Evolutionary conservation across 148 eudicot genomes (phyloP).

Genomic region (Camellia lanceoleosa): DNA sequence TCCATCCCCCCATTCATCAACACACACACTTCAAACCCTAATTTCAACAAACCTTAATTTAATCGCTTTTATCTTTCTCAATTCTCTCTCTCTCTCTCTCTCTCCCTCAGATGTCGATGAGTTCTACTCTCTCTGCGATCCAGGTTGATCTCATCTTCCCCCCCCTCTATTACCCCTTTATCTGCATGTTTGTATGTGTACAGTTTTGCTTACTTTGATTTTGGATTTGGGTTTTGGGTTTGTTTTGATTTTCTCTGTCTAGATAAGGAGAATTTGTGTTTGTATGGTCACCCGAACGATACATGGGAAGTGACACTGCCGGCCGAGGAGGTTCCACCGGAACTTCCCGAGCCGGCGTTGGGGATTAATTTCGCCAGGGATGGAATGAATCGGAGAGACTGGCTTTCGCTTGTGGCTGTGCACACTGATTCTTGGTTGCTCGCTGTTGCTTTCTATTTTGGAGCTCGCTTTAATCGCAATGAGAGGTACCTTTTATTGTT

Average conservation of each 20-base stretch:
- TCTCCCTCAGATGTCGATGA: constrained; percentile 35
- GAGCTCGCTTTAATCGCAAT: constrained; percentile 39
- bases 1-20: not conserved
- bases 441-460: constrained; percentile 43
- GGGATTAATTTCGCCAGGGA: constrained; percentile 49
- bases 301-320: constrained; percentile 44
- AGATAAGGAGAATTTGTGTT: constrained; percentile 48
- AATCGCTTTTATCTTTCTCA: not conserved
- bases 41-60: not conserved
- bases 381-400: constrained; percentile 40
- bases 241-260: constrained; percentile 6
- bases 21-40: not conserved
- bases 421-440: constrained; percentile 47
- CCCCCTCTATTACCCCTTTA: not conserved
- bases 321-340: constrained; percentile 52
- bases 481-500: constrained; percentile 28
- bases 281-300: constrained; percentile 42
- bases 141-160: constrained; percentile 24
- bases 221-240: not conserved
- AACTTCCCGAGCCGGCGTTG: constrained; percentile 44
- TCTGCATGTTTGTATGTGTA: not conserved
- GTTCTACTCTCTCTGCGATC: constrained; percentile 36
- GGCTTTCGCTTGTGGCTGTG: constrained; percentile 42
- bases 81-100: constrained; percentile 5
- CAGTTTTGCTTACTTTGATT: not conserved